A percentile compares a stretch with the other conserved stretches of the same genome.
These are phyloP conservation scores for Tilletiaria anomala DNA, from an alignment of 1,284 basidiomycete genomes.

Conservation along the genomic window DNA sequence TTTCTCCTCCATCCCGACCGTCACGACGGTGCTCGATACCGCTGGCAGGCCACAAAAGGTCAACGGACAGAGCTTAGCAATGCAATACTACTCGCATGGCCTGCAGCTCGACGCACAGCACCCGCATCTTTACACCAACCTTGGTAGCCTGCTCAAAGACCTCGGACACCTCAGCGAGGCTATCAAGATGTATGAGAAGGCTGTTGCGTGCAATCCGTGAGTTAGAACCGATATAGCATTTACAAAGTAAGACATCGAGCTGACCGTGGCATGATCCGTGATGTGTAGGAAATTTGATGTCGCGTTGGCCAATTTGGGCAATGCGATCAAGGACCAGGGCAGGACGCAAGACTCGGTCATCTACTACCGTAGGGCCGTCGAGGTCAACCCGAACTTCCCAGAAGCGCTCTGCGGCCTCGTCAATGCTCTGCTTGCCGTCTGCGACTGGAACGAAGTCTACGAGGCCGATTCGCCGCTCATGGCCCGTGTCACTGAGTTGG, in stretches of 20 bases:
- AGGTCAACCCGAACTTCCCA: constrained; percentile 47
- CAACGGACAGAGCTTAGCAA: constrained; percentile 43
- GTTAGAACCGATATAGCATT: constrained; percentile 42
- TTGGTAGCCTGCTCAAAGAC: constrained; percentile 52
- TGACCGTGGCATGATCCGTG: neutral
- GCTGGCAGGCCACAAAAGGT: constrained; percentile 34
- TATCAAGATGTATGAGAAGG: constrained; percentile 47
- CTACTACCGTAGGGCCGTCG: constrained; percentile 49
- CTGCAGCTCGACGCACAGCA: constrained; percentile 48
- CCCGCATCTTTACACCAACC: constrained; percentile 51
- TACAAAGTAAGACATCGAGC: too few relatives aligned
- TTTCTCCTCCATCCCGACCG: constrained; percentile 44
- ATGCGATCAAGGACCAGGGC: constrained; percentile 46
- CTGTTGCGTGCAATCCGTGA: constrained; percentile 48
- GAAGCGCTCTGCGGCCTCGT: constrained; percentile 51
- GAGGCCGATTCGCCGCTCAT: constrained; percentile 43
- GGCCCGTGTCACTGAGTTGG: constrained; percentile 44
- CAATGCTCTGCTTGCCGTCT: constrained; percentile 48
- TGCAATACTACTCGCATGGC: constrained; percentile 49
- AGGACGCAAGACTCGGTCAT: constrained; percentile 47
- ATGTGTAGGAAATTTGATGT: constrained; percentile 42
- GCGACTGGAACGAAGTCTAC: constrained; percentile 47
- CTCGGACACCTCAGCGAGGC: constrained; percentile 47
- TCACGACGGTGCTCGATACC: constrained; percentile 26
- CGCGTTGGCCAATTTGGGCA: constrained; percentile 52